Evolutionary conservation across 2,329 filamentous ascomycete genomes (phyloP).

Genomic region (Pseudopyricularia cyperi): DNA sequence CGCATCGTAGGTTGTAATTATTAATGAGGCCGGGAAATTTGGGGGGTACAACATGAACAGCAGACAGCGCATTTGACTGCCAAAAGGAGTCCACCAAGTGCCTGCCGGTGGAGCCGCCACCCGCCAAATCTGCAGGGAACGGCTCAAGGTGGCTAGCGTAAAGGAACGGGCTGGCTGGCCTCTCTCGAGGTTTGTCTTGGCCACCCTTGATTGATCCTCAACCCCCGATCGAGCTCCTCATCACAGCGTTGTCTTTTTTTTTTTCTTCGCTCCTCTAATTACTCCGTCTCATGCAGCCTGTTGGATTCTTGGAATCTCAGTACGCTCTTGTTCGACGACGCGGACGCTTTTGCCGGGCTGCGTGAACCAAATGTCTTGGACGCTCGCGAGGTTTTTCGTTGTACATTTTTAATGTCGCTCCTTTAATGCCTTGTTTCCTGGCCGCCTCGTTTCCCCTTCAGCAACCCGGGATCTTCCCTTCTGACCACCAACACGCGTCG

Average conservation of each 20-base stretch:
- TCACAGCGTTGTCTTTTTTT: not conserved
- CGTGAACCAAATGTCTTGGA: slow-evolving; percentile 6
- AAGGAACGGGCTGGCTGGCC: not conserved
- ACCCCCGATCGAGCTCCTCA: not conserved
- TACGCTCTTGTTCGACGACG: not conserved
- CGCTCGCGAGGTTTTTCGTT: not conserved
- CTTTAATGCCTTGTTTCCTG: slow-evolving; percentile 7
- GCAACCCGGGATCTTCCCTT: not conserved
- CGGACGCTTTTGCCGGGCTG: not conserved
- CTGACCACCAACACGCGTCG: slow-evolving; percentile 4
- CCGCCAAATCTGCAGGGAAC: not conserved
- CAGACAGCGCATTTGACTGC: no score
- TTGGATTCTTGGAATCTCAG: not conserved
- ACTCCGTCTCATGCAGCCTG: not conserved
- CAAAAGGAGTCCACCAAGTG: not conserved
- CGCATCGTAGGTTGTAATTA: no score
- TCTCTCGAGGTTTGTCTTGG: not conserved
- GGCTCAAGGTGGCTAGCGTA: not conserved
- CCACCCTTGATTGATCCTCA: no score
- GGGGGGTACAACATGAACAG: not conserved
- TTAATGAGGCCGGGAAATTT: not conserved
- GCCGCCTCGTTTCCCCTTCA: not conserved
- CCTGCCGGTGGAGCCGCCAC: not conserved
- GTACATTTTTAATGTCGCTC: slow-evolving; percentile 9
- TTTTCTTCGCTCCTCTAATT: not conserved